Conservation (phyloP, 768 basidiomycete genomes). For the Serendipita indica region DNA sequence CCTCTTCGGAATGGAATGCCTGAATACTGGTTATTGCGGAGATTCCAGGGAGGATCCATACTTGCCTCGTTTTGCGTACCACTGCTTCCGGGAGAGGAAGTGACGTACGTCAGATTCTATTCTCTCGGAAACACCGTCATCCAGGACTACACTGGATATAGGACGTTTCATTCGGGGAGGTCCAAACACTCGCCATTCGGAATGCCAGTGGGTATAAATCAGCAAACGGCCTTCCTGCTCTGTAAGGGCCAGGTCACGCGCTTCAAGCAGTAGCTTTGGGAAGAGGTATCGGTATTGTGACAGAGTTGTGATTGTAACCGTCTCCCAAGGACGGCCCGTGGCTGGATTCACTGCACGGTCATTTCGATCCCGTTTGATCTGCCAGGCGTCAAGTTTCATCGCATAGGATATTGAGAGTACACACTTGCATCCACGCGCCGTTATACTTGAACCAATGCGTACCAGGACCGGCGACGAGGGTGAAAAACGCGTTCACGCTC, state of each 20-base stretch:
- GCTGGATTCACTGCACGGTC: conserved; percentile 54
- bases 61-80: conserved; percentile 94
- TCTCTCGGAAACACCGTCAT: conserved; percentile 63
- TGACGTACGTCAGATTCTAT: conserved; percentile 68
- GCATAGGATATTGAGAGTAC: conserved; percentile 14
- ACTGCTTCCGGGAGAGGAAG: conserved; percentile 70
- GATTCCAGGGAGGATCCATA: not conserved
- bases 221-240: conserved; percentile 89
- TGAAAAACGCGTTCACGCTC: conserved; percentile 76
- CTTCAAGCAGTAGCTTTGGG: conserved; percentile 65
- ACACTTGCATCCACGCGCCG: conserved; percentile 91
- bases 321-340: conserved; percentile 94
- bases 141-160: conserved; percentile 76
- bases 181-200: conserved; percentile 92
- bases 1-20: conserved; percentile 96
- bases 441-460: conserved; percentile 83
- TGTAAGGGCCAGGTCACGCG: conserved; percentile 72
- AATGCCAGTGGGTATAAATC: conserved; percentile 92
- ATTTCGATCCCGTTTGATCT: conserved; percentile 92
- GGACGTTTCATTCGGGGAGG: conserved; percentile 78
- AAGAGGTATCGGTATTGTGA: conserved; percentile 77
- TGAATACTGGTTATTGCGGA: conserved; percentile 21
- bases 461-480: conserved; percentile 90
- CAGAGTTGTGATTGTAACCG: conserved; percentile 82
- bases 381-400: not conserved